phyloP scores from a whole-genome alignment of 495 filamentous ascomycete genomes.

The Hyaloscypha hepaticicola region DNA sequence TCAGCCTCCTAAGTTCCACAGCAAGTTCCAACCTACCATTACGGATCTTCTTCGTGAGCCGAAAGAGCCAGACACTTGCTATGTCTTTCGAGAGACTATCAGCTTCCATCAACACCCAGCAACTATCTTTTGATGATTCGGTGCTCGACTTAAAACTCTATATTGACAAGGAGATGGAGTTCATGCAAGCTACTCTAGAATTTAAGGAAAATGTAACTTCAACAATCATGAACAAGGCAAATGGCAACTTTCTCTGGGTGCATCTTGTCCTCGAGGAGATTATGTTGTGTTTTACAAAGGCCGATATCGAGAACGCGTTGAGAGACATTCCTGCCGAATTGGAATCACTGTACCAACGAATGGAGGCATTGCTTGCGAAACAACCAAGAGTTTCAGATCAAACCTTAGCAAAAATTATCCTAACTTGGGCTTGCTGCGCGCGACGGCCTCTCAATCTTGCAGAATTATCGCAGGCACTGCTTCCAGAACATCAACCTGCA shows the following conservation, averaged over 20 bases:
- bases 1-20: not conserved
- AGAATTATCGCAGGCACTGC: not conserved
- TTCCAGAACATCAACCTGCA: not conserved
- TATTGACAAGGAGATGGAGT: conserved; percentile 5
- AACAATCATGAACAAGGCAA: not conserved
- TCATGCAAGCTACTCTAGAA: not conserved
- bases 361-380: not conserved
- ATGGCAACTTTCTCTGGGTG: conserved; percentile 2
- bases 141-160: not conserved
- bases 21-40: not conserved
- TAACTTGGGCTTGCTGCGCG: not conserved
- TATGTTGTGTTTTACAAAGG: not conserved
- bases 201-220: not conserved
- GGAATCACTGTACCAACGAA: conserved; percentile 1
- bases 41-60: not conserved
- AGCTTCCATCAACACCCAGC: too few species aligned
- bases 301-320: not conserved
- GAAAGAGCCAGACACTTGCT: not conserved
- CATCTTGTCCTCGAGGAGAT: not conserved
- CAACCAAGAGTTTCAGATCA: not conserved
- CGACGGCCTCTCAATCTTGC: not conserved
- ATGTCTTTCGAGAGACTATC: not conserved
- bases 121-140: too few species aligned
- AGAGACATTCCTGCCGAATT: not conserved
- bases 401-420: not conserved